phyloP scores from a whole-genome alignment of 2,329 filamentous ascomycete genomes.

The Curvularia verruculosa region DNA sequence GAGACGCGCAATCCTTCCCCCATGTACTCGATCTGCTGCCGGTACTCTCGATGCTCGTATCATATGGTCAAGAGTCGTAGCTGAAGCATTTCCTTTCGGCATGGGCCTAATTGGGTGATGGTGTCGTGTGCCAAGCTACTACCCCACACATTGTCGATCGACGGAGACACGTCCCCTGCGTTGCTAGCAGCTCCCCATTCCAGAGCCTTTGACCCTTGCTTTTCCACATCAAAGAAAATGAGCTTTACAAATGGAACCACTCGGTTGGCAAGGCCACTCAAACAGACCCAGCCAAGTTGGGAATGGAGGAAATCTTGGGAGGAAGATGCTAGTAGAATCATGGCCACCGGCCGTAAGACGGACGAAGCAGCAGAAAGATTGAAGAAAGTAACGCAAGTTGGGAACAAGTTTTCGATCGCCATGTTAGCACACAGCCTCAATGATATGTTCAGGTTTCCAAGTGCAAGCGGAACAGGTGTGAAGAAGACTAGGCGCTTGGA shows the following conservation, averaged over 20 bases:
- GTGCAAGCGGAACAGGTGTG: slow-evolving; percentile 10
- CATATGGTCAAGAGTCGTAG: slow-evolving; percentile 24
- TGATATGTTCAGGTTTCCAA: slow-evolving; percentile 14
- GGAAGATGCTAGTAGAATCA: neutral
- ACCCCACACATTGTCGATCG: slow-evolving; percentile 41
- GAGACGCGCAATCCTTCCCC: slow-evolving; percentile 27
- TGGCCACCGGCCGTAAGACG: neutral
- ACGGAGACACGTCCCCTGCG: neutral
- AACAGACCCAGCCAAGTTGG: neutral
- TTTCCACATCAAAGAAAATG: neutral
- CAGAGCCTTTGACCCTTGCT: neutral
- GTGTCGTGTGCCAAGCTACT: slow-evolving; percentile 40
- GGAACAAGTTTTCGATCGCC: neutral
- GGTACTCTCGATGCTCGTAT: slow-evolving; percentile 29
- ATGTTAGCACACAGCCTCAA: slow-evolving; percentile 19
- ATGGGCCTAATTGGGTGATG: slow-evolving; percentile 28
- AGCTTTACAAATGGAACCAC: neutral
- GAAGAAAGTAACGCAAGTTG: neutral
- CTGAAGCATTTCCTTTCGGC: slow-evolving; percentile 15
- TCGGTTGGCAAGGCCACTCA: neutral
- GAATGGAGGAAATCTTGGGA: neutral
- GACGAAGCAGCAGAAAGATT: neutral
- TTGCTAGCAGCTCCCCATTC: neutral
- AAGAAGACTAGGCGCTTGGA: slow-evolving; percentile 24
- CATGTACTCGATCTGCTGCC: slow-evolving; percentile 24